Percentiles rank a stretch among this genome's conserved stretches.
Evolutionary conservation across 495 filamentous ascomycete species (phyloP).

Genomic region (Hypoxylon rickii): DNA sequence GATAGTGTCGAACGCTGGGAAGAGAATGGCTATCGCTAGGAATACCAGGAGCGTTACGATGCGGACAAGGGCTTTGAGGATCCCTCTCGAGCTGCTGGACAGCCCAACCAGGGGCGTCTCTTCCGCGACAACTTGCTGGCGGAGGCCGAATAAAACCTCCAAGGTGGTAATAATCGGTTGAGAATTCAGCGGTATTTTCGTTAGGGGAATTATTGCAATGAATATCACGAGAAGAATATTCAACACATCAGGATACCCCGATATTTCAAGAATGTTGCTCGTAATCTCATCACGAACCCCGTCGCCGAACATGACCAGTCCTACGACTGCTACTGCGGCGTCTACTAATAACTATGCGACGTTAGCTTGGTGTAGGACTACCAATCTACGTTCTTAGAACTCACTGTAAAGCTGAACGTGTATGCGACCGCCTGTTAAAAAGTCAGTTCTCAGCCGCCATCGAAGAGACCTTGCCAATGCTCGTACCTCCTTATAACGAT

Average conservation of each 20-base stretch:
- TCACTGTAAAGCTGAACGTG: conserved; percentile 89
- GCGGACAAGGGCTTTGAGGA: conserved; percentile 65
- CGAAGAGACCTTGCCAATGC: not conserved
- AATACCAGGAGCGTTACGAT: conserved; percentile 51
- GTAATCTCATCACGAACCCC: conserved; percentile 85
- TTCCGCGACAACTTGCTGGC: conserved; percentile 56
- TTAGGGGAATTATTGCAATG: conserved; percentile 90
- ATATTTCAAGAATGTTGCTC: conserved; percentile 75
- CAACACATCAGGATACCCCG: conserved; percentile 74
- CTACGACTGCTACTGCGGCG: conserved; percentile 75
- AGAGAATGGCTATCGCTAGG: conserved; percentile 66
- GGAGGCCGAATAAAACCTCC: conserved; percentile 78
- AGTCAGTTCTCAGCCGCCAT: no score
- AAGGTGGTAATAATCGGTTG: conserved; percentile 84
- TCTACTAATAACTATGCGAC: conserved; percentile 72
- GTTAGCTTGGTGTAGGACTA: conserved; percentile 15
- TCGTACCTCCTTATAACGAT: conserved; percentile 65
- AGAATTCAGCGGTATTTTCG: conserved; percentile 90
- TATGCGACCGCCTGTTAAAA: conserved; percentile 66
- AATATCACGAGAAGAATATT: conserved; percentile 80
- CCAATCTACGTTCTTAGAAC: conserved; percentile 24
- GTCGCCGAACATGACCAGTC: conserved; percentile 93
- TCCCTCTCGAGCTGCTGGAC: conserved; percentile 60
- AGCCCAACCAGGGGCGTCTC: conserved; percentile 53
- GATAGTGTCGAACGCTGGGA: conserved; percentile 88